Evolutionary conservation across 2,329 filamentous ascomycete species (phyloP), one percentile per base, ranked within the genome.

Genomic region (Colletotrichum sp.): DNA sequence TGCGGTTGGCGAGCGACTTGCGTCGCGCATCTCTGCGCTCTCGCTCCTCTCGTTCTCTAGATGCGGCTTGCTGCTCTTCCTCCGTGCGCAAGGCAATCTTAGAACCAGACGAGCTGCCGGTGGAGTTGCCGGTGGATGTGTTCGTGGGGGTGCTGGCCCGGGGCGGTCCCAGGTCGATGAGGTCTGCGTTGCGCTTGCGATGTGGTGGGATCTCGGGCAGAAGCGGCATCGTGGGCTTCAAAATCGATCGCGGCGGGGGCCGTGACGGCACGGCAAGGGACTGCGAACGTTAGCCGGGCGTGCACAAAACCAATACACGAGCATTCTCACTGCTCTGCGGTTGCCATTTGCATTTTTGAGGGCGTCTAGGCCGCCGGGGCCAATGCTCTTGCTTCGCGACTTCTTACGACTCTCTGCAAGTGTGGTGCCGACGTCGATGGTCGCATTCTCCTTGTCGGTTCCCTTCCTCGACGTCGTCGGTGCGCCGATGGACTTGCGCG

Each of bases 301-400:
- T 39, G 30, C 59, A 52, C 36, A 8, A 6, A 4, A 21, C 13
- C 28, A 7, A 26, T n/a, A 39, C 13, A 32, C 68, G 30, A 68
- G 59, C 60, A 55, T 74, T 80, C 88, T 82, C 90, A 97, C 95
- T 87, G 95, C 94, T 84, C 95, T 92, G 80, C 95, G 89, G 83
- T 98, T 98, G 39, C 95, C 95, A 81, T 89, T 91, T 60, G 90
- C 91, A 81, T 93, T 90, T 83, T 94, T 96, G 71, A 98, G 89
- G 73, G 94, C 93, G 87, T 98, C 96, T 61, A 98, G 86, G 30
- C 96, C 96, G 67, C 96, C 97, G 18, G 97, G 96, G 4, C 97
- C 97, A 79, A 99, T 93, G 86, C 96, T 99, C 88, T 98, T 99
- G 86, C 96, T 98, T 79, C 97, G 93, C 74, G 94, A 95, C 86